phyloP scores from a whole-genome alignment of 2,329 filamentous ascomycete species.

The Aspergillus caelatus region DNA sequence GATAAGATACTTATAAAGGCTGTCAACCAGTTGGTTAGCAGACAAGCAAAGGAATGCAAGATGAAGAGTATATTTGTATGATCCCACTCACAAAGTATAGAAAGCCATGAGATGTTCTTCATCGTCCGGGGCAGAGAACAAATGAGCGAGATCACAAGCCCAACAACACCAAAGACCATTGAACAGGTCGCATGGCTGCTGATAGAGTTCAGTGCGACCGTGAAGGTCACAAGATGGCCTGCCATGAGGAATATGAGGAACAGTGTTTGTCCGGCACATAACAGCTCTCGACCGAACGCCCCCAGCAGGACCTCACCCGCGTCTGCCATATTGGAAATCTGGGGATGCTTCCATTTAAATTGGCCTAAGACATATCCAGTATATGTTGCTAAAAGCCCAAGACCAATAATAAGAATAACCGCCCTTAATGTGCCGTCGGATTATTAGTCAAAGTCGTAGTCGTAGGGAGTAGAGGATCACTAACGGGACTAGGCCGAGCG shows the following conservation, averaged over 20 bases:
- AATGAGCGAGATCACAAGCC: conserved; percentile 59
- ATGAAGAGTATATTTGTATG: not conserved
- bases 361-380: conserved; percentile 62
- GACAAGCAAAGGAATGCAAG: conserved; percentile 17
- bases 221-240: conserved; percentile 71
- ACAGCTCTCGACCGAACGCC: conserved; percentile 61
- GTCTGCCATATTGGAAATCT: conserved; percentile 68
- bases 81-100: conserved; percentile 53
- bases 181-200: conserved; percentile 65
- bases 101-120: conserved; percentile 63
- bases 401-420: conserved; percentile 55
- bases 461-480: not conserved
- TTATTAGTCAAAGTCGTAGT: not conserved
- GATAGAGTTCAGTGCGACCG: conserved; percentile 68
- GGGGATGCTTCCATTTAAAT: conserved; percentile 59
- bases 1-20: conserved; percentile 65
- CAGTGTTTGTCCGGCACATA: conserved; percentile 63
- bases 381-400: conserved; percentile 60
- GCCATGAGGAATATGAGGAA: conserved; percentile 70
- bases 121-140: conserved; percentile 65
- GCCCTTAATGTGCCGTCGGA: conserved; percentile 35
- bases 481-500: not conserved
- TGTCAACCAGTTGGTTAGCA: not conserved
- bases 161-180: conserved; percentile 64
- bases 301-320: conserved; percentile 66